Evolutionary conservation across 495 filamentous ascomycete species (phyloP).

Genomic region (Neurospora discreta): DNA sequence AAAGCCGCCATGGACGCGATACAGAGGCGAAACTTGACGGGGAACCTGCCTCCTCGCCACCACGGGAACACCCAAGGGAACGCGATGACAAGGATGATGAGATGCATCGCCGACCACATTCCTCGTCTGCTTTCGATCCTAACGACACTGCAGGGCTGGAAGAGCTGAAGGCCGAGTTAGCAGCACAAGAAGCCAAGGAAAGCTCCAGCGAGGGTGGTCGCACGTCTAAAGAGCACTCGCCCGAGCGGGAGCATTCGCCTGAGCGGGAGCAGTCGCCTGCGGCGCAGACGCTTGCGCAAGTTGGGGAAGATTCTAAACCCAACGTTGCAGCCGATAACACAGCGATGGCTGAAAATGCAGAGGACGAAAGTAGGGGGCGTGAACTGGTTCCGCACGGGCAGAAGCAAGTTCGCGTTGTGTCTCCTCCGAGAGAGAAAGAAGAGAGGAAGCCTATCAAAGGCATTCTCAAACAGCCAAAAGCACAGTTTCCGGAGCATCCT

Average conservation of each 20-base stretch:
- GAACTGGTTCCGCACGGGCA: conserved; percentile 24
- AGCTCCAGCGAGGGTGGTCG: conserved; percentile 2
- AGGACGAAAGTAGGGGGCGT: conserved; percentile 29
- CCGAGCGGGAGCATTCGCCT: conserved; percentile 17
- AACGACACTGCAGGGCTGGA: conserved; percentile 36
- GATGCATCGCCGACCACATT: conserved; percentile 21
- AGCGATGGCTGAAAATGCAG: conserved; percentile 10
- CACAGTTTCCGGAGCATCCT: conserved; percentile 69
- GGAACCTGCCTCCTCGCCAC: conserved; percentile 9
- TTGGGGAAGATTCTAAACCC: conserved; percentile 3
- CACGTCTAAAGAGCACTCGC: conserved; percentile 8
- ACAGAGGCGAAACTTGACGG: conserved; percentile 19
- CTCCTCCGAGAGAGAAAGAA: conserved; percentile 40
- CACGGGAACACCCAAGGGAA: neutral
- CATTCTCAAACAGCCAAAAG: conserved; percentile 58
- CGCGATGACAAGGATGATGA: conserved; percentile 1
- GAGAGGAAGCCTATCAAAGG: conserved; percentile 29
- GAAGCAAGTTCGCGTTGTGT: conserved; percentile 42
- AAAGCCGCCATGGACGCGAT: conserved; percentile 5
- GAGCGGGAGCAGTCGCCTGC: conserved; percentile 3
- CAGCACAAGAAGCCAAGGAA: conserved; percentile 3
- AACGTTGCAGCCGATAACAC: conserved; percentile 15
- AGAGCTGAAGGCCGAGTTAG: conserved; percentile 37
- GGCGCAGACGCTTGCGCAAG: conserved; percentile 12
- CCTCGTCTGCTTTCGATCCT: conserved; percentile 36